Conservation (phyloP, 345 rosid species). For the Lenwebbia sp. region DNA sequence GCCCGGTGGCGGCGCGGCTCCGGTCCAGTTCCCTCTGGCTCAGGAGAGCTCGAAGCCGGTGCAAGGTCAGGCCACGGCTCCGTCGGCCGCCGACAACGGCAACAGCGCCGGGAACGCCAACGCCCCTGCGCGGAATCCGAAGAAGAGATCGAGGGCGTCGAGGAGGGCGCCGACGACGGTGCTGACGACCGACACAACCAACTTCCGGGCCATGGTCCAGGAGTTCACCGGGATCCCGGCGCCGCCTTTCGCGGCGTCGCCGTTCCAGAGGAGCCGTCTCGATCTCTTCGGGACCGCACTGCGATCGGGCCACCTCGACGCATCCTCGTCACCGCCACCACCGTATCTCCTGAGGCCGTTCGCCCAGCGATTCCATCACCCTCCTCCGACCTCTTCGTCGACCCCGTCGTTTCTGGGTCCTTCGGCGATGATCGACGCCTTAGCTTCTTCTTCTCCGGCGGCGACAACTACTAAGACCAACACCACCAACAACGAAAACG, state of each 20-base stretch:
- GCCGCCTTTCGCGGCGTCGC: slow-evolving; percentile 62
- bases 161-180: slow-evolving; percentile 95
- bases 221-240: slow-evolving; percentile 95
- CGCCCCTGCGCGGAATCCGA: slow-evolving; percentile 39
- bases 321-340: slow-evolving; percentile 17
- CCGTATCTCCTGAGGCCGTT: slow-evolving; percentile 23
- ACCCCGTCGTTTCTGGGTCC: not conserved
- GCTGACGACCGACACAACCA: slow-evolving; percentile 76
- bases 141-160: slow-evolving; percentile 87
- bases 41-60: not conserved
- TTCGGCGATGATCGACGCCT: slow-evolving; percentile 19
- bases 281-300: slow-evolving; percentile 52
- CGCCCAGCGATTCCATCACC: slow-evolving; percentile 24
- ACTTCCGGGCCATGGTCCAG: slow-evolving; percentile 97
- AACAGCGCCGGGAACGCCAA: slow-evolving; percentile 11
- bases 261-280: slow-evolving; percentile 50
- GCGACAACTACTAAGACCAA: not conserved
- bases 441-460: slow-evolving; percentile 8
- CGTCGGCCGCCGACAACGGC: slow-evolving; percentile 11
- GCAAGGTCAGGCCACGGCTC: not conserved
- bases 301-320: slow-evolving; percentile 22
- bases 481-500: not conserved
- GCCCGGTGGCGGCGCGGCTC: not conserved
- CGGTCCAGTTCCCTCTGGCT: not conserved
- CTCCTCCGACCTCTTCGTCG: slow-evolving; percentile 15